phyloP scores from a whole-genome alignment of 2,329 filamentous ascomycete genomes.

The Aspergillus quadrilineatus region DNA sequence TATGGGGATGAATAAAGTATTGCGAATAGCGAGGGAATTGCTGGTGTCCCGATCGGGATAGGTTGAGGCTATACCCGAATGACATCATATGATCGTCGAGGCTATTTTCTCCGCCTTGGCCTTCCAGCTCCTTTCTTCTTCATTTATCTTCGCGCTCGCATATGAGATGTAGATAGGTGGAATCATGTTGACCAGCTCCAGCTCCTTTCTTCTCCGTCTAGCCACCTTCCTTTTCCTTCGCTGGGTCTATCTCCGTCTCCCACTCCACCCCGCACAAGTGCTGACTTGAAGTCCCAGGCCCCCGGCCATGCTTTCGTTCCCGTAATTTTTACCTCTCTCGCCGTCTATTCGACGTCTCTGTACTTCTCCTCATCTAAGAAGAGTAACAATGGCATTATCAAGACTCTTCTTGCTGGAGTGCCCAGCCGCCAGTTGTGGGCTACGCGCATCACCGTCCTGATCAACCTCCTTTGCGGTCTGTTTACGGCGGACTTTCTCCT shows the following conservation, averaged over 20 bases:
- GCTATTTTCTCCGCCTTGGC: slow-evolving; percentile 1
- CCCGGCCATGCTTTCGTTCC: slow-evolving; percentile 39
- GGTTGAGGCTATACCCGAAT: slow-evolving; percentile 13
- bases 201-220: slow-evolving; percentile 39
- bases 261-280: neutral
- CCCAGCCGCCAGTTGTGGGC: slow-evolving; percentile 70
- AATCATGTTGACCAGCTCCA: slow-evolving; percentile 37
- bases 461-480: slow-evolving; percentile 69
- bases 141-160: neutral
- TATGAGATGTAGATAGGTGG: slow-evolving; percentile 3
- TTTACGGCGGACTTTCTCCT: slow-evolving; percentile 77
- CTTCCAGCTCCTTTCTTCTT: neutral
- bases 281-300: slow-evolving; percentile 29
- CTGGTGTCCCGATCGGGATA: slow-evolving; percentile 11
- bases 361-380: slow-evolving; percentile 13
- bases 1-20: slow-evolving; percentile 44
- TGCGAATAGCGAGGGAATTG: slow-evolving; percentile 34
- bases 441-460: slow-evolving; percentile 66
- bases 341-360: slow-evolving; percentile 47
- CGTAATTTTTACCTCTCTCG: slow-evolving; percentile 42
- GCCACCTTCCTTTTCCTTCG: slow-evolving; percentile 43
- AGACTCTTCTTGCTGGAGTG: slow-evolving; percentile 70
- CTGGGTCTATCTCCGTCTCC: slow-evolving; percentile 37
- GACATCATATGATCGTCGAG: slow-evolving; percentile 14
- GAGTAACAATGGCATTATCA: slow-evolving; percentile 42